phyloP scores from a whole-genome alignment of 768 basidiomycete species.

The Kwoniella shandongensis region DNA sequence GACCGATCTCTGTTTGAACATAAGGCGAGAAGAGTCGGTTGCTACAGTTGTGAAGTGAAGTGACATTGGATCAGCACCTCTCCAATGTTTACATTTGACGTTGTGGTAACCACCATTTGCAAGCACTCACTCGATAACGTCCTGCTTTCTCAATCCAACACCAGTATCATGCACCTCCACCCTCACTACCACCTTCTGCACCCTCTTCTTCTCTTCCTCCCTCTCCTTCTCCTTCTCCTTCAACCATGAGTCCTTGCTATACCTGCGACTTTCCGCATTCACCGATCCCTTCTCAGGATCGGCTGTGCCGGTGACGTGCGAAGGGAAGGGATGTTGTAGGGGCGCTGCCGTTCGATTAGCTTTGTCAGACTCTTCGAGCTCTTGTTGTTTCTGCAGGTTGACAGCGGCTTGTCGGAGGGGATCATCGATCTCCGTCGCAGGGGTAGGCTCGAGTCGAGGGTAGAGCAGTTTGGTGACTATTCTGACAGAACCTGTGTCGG shows the following conservation, averaged over 20 bases:
- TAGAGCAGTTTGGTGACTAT: constrained; percentile 63
- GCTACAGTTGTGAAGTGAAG: constrained; percentile 13
- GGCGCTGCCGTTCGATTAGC: constrained; percentile 2
- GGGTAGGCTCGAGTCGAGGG: constrained; percentile 53
- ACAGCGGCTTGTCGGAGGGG: constrained; percentile 35
- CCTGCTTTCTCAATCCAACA: constrained; percentile 63
- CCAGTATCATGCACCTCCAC: constrained; percentile 79
- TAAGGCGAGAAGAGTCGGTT: constrained; percentile 53
- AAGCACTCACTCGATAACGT: constrained; percentile 61
- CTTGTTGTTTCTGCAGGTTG: constrained; percentile 28
- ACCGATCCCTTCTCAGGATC: constrained; percentile 45
- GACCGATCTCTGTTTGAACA: constrained; percentile 57
- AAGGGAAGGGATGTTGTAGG: background rate
- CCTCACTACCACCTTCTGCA: constrained; percentile 60
- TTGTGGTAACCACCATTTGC: background rate
- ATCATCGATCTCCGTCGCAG: constrained; percentile 36
- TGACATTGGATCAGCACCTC: background rate
- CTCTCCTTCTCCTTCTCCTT: constrained; percentile 19
- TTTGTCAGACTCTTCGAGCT: constrained; percentile 8
- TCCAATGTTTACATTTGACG: background rate
- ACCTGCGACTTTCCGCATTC: constrained; percentile 21
- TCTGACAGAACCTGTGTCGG: constrained; percentile 58
- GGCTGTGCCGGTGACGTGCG: background rate
- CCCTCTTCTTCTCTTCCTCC: constrained; percentile 24
- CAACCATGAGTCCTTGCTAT: constrained; percentile 19